Evolutionary conservation across 2,329 filamentous ascomycete species (phyloP).

Genomic region (Talaromyces islandicus): DNA sequence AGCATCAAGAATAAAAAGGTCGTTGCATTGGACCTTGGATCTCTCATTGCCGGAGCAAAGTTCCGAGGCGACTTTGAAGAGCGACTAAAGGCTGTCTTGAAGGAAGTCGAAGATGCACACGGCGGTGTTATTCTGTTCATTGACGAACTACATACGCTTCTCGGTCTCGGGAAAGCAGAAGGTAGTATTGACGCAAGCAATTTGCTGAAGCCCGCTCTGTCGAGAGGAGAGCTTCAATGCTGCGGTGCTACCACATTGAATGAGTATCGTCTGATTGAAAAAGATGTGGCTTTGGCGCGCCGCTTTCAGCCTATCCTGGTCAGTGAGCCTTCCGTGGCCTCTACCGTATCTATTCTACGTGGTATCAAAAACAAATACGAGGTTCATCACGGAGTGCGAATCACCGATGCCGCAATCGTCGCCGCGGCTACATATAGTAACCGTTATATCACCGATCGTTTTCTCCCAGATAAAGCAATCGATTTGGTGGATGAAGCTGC

Average conservation of each 20-base stretch:
- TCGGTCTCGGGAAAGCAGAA: conserved; percentile 90
- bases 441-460: conserved; percentile 92
- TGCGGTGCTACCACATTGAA: conserved; percentile 90
- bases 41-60: conserved; percentile 90
- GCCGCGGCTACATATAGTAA: conserved; percentile 90
- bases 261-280: conserved; percentile 91
- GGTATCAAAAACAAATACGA: conserved; percentile 98
- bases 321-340: conserved; percentile 82
- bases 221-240: conserved; percentile 86
- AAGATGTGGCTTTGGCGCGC: conserved; percentile 86
- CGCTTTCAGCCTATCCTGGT: conserved; percentile 93
- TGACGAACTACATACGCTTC: conserved; percentile 85
- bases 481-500: conserved; percentile 95
- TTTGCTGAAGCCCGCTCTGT: conserved; percentile 86
- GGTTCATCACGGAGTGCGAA: conserved; percentile 91
- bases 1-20: conserved; percentile 93
- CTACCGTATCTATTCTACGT: conserved; percentile 90
- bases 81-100: conserved; percentile 80
- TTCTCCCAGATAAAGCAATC: conserved; percentile 94
- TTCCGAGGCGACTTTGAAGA: conserved; percentile 97
- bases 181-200: conserved; percentile 96
- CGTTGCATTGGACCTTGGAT: conserved; percentile 79
- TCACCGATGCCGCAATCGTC: conserved; percentile 86
- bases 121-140: conserved; percentile 92
- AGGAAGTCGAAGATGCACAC: conserved; percentile 82